These are phyloP conservation scores for Globisporangium camurandrum DNA, from an alignment of 352 stramenopile species.

Conservation along the genomic window DNA sequence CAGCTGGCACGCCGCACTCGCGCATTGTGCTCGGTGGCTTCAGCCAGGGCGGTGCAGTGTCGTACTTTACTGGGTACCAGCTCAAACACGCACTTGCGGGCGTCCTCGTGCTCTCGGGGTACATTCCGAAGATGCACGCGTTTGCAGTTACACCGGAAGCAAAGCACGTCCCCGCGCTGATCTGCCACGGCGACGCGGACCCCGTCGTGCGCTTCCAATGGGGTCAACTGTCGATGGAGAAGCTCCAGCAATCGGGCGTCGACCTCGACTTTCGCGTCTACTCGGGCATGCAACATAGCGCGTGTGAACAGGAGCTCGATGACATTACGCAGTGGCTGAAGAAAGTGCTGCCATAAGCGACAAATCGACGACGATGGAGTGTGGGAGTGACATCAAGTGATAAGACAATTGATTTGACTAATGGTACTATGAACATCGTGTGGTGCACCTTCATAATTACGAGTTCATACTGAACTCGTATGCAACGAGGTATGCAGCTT, in stretches of 20 bases:
- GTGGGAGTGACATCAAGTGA: too few relatives aligned
- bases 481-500: too few relatives aligned
- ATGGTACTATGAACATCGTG: too few relatives aligned
- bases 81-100: conserved; percentile 50
- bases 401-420: too few relatives aligned
- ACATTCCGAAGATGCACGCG: conserved; percentile 57
- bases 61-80: conserved; percentile 78
- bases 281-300: conserved; percentile 50
- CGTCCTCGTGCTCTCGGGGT: conserved; percentile 63
- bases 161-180: conserved; percentile 58
- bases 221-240: conserved; percentile 47
- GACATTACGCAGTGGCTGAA: conserved; percentile 57
- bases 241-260: conserved; percentile 41
- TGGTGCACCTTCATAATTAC: too few relatives aligned
- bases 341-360: conserved; percentile 10
- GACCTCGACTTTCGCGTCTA: conserved; percentile 64
- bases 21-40: conserved; percentile 94
- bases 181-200: conserved; percentile 73
- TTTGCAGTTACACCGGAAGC: conserved; percentile 44
- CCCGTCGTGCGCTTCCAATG: conserved; percentile 56
- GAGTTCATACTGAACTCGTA: too few relatives aligned
- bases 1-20: conserved; percentile 65
- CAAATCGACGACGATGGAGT: too few relatives aligned
- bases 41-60: conserved; percentile 89
- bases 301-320: conserved; percentile 58